Base-by-base conservation (phyloP, 1,284 basidiomycete genomes). In the Coniferiporia weirii region DNA sequence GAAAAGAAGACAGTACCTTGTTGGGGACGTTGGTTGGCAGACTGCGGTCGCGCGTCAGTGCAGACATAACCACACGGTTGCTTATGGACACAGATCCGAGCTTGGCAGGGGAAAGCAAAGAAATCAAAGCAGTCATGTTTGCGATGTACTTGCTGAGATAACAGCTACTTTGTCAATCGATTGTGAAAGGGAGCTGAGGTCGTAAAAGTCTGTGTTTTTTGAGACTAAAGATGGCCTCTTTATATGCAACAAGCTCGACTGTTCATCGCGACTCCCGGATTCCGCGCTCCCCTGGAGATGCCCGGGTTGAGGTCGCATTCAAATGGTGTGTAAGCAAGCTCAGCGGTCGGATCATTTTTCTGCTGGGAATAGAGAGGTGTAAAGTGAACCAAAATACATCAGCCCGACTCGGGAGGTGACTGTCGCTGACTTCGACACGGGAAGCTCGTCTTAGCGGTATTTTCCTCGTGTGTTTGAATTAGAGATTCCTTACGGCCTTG, bases 11-110 rank as follows among this genome's bases (percentile, higher is more conserved):
- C 27, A 27, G 27, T 27, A 59, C 59, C 5, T 71, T 68, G 44
- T 71, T 76, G 7, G 76, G 75, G 13, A 68, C 64, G 46, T 68
- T 68, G 8, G 66, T 64, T 13, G 67, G 66, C 3, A 74, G 66
- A 7, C 71, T 68, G 1, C 73, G 66, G 66, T 69, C 71, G 20
- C 74, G 69, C 13, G 73, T 75, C 60, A 76, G 54, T 1, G 71
- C 68, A 4, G 72, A 69, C 62, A 75, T 66, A 22, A 69, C 64
- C 46, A 74, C 59, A 1, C 72, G 65, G 61, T 75, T 77, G 58
- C 36, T 17, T 40, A 66, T 27, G 15, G 67, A 70, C 44, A 68
- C 57, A 51, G 65, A 62, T 32, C 75, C 75, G 15, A 76, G 46
- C 48, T 70, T 65, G 45, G 76, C 62, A 20, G 73, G 70, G 2